A percentile compares a stretch with the other conserved stretches of the same genome.
Conservation (phyloP, 805 yeast species). For the Lachancea dasiensis region DNA sequence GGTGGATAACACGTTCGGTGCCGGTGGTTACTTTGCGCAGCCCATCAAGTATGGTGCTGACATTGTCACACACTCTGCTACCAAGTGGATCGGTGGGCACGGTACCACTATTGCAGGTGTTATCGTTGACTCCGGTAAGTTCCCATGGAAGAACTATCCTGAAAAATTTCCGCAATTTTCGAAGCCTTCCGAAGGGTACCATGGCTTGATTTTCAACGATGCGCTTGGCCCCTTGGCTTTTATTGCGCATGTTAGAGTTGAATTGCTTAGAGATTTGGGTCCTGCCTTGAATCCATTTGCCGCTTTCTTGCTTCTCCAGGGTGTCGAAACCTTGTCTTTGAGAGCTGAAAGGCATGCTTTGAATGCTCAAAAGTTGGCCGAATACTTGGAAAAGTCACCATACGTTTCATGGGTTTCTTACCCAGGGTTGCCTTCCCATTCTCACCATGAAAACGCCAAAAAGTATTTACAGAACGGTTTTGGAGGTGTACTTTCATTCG, state of each 20-base stretch:
- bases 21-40: slow-evolving; percentile 82
- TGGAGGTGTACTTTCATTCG: slow-evolving; percentile 87
- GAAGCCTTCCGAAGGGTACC: slow-evolving; percentile 88
- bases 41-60: slow-evolving; percentile 91
- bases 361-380: slow-evolving; percentile 76
- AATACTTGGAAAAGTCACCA: slow-evolving; percentile 63
- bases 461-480: slow-evolving; percentile 75
- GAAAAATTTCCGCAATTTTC: slow-evolving; percentile 88
- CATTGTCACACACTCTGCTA: slow-evolving; percentile 88
- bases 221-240: slow-evolving; percentile 76
- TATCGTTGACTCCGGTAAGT: slow-evolving; percentile 83
- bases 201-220: slow-evolving; percentile 77
- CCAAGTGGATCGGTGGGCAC: slow-evolving; percentile 98
- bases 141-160: slow-evolving; percentile 84
- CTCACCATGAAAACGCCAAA: slow-evolving; percentile 74
- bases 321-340: slow-evolving; percentile 88
- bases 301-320: slow-evolving; percentile 79
- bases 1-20: slow-evolving; percentile 95
- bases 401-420: slow-evolving; percentile 87
- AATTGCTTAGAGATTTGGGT: slow-evolving; percentile 86
- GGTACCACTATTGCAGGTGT: slow-evolving; percentile 94
- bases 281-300: slow-evolving; percentile 86
- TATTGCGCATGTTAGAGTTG: slow-evolving; percentile 75
- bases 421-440: slow-evolving; percentile 77
- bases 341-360: slow-evolving; percentile 89